Evolutionary conservation across 805 yeast genomes (phyloP), one percentile per base, ranked within the genome.

Genomic region (Metschnikowia lachancei): DNA sequence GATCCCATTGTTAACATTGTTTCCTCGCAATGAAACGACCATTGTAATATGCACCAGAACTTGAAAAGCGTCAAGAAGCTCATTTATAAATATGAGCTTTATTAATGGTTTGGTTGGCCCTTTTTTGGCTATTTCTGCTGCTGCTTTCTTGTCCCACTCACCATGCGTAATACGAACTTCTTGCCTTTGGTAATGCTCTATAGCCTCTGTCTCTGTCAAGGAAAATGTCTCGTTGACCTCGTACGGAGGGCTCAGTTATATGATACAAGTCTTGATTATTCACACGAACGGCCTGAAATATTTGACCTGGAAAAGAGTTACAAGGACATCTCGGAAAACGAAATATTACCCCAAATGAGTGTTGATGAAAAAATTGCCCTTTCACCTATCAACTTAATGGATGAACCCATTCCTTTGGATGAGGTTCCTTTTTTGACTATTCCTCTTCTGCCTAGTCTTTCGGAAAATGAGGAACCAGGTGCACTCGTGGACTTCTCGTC

Each of bases 361-460:
- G 9, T 28, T 10, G 22, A 24, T 8, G 28, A 36, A 13, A 31
- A 36, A n/a, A 12, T 11, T 22, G n/a, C 18, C 12, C 18, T 7
- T 24, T n/a, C 39, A 6, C 34, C 34, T 29, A 7, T 16, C 20
- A 36, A 30, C 20, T 30, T 43, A 13, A 36, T 43, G 40, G 46
- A 43, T 30, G 20, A 14, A 14, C 41, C 29, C 12, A 36, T 43
- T 30, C 41, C 46, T 29, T 28, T 36, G 11, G 13, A 16, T 1
- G 46, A 43, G 17, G 26, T 26, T 9, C 31, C 18, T 12, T 19
- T 38, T 38, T 33, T 38, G 14, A 26, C 5, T 10, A 14, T 12
- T 29, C 41, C 41, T 8, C 24, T 38, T 29, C 34, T 2, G 12
- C 41, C 41, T 13, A 19, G 16, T 14, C 8, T 8, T 22, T 8